Evolutionary conservation across 192 early-diverging fungal species (phyloP), one percentile per base, ranked within the genome.

Genomic region (Thamnidium elegans): DNA sequence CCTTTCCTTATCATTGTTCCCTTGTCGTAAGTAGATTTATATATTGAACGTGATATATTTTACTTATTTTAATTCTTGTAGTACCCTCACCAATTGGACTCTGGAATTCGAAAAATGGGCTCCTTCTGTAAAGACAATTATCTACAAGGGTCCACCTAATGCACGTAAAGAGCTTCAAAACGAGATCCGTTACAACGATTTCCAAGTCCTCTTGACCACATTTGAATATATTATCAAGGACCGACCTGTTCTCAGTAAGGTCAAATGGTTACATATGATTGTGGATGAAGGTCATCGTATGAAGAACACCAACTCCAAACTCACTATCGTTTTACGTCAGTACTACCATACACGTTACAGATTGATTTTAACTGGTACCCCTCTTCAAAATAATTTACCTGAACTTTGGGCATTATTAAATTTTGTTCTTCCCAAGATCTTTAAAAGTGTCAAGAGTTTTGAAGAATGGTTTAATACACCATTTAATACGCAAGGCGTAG

Each of bases 391-490:
- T 81, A 97, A 98, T 67, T 78, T 99, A 15, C 94, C 94, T 1
- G 96, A 99, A 71, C 73, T 99, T 67, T 98, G 96, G 96, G 88
- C 94, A 0, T 66, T 99, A 31, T 79, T 99, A 23, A 99, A 98
- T 73, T 98, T 99, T 80, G 86, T 97, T 14, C 71, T 98, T 21
- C 97, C 97, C 6, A 93, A 87, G 58, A 94, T 99, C 30, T 99
- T 99, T 77, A 92, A 96, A 67, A 94, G 92, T 68, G 93, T 93
- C 1, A 92, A 97, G 65, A 92, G 88, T 47, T 99, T 99, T 78
- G 97, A 98, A 73, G 96, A 99, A 70, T 99, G 96, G 96, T 99
- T 99, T 84, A 97, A 94, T 69, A 92, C 94, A 14, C 96, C 96
- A 9, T 98, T 99, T 65, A 81, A 89, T n/a, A 86, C 74, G 30